Conservation (phyloP, 2,329 filamentous ascomycete genomes). For the Tolypocladium guangdongense region DNA sequence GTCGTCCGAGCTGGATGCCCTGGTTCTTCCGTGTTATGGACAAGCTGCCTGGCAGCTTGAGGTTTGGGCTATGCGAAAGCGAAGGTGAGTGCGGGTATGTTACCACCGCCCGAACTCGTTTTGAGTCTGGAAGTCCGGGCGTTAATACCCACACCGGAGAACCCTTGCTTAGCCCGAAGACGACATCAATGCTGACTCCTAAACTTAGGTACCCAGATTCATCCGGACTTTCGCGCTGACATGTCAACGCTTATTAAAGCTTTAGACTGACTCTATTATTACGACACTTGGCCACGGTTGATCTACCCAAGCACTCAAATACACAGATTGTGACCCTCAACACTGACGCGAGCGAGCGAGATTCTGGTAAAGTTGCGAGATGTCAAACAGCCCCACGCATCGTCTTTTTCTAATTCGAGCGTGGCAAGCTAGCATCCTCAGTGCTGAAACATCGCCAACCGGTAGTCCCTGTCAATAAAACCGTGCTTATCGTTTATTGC, state of each 20-base stretch:
- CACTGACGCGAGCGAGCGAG: not conserved
- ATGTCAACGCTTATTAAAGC: not conserved
- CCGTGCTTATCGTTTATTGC: not conserved
- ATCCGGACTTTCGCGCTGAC: not conserved
- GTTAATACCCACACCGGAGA: not conserved
- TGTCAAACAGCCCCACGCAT: not conserved
- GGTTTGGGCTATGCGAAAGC: not conserved
- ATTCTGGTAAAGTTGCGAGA: not conserved
- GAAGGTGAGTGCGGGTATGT: not conserved
- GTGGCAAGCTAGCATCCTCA: not conserved
- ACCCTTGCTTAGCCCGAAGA: not conserved
- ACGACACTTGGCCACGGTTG: not conserved
- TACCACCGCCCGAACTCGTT: not conserved
- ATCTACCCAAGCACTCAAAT: not conserved
- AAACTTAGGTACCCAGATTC: no score
- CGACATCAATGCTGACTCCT: no score
- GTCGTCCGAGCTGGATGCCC: not conserved
- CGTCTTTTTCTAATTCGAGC: not conserved
- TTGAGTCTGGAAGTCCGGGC: not conserved
- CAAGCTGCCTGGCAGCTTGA: no score
- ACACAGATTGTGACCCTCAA: not conserved
- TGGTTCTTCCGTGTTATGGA: not conserved
- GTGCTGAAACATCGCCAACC: not conserved
- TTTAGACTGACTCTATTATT: not conserved
- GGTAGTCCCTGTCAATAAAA: not conserved